These are phyloP conservation scores for Pharus latifolius DNA, from an alignment of 176 grass and related monocot genomes.

Conservation along the genomic window DNA sequence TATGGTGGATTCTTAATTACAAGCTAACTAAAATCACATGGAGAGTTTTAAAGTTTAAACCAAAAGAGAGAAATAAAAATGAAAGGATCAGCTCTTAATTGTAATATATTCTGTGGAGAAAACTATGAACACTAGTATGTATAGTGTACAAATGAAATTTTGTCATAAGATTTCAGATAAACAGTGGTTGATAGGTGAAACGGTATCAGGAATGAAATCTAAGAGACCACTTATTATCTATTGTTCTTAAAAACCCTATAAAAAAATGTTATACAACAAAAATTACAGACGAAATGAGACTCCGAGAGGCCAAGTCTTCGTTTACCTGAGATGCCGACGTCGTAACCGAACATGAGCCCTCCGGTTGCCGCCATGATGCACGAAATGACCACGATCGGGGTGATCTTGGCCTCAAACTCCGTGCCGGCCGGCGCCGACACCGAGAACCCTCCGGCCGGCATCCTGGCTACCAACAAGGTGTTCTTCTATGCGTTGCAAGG, in stretches of 20 bases:
- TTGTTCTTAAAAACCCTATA: too few relatives aligned
- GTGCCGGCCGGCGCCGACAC: slow-evolving; percentile 49
- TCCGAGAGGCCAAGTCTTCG: not conserved
- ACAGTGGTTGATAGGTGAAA: too few relatives aligned
- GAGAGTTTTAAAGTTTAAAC: not conserved
- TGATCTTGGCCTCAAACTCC: slow-evolving; percentile 95
- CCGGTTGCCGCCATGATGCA: slow-evolving; percentile 96
- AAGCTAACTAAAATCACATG: not conserved
- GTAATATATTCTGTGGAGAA: too few relatives aligned
- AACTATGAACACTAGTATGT: too few relatives aligned
- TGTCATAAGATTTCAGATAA: too few relatives aligned
- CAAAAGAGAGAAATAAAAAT: not conserved
- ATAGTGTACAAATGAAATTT: too few relatives aligned
- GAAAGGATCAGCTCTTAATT: not conserved
- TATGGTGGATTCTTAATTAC: not conserved
- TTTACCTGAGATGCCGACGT: slow-evolving; percentile 82
- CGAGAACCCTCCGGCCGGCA: slow-evolving; percentile 71
- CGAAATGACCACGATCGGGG: slow-evolving; percentile 73
- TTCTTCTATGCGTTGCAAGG: not conserved
- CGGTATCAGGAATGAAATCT: too few relatives aligned
- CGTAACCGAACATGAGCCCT: slow-evolving; percentile 93
- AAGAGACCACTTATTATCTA: too few relatives aligned
- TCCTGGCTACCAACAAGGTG: not conserved
- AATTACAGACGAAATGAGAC: too few relatives aligned
- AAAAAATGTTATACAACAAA: too few relatives aligned